phyloP scores from a whole-genome alignment of 768 basidiomycete genomes.

The Hortiboletus flavorubellus region DNA sequence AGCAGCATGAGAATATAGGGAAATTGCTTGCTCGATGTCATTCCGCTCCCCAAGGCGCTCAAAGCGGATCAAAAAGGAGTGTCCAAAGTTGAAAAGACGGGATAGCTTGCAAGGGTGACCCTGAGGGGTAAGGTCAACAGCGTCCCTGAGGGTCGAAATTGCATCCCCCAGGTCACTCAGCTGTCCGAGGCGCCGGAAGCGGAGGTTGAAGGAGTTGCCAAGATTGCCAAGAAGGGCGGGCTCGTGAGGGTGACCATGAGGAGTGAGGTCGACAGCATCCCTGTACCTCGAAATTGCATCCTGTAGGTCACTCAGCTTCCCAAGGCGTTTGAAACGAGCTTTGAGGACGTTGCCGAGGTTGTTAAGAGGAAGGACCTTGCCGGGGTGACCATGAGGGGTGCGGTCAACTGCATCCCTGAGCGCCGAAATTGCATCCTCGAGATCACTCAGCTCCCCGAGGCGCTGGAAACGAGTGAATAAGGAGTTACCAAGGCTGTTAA shows the following conservation, averaged over 20 bases:
- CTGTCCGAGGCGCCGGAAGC: background rate
- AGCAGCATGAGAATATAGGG: conserved; percentile 1
- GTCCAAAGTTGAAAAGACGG: background rate
- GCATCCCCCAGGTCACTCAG: background rate
- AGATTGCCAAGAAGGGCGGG: background rate
- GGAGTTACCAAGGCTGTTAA: background rate
- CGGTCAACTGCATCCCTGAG: background rate
- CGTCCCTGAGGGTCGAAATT: background rate
- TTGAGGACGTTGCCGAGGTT: background rate
- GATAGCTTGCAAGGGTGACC: background rate
- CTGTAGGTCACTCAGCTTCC: background rate
- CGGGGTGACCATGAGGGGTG: background rate
- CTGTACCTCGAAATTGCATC: background rate
- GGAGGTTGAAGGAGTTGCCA: background rate
- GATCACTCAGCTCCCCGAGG: background rate
- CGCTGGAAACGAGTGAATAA: background rate
- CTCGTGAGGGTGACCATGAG: background rate
- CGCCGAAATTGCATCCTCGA: background rate
- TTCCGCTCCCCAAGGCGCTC: background rate
- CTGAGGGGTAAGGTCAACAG: background rate
- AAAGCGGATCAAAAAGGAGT: background rate
- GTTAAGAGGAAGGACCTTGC: background rate
- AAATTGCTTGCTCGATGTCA: background rate
- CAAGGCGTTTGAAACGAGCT: background rate
- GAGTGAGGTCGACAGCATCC: background rate